Conservation (phyloP, 2,329 filamentous ascomycete genomes). For the Leptosphaerulina australis region DNA sequence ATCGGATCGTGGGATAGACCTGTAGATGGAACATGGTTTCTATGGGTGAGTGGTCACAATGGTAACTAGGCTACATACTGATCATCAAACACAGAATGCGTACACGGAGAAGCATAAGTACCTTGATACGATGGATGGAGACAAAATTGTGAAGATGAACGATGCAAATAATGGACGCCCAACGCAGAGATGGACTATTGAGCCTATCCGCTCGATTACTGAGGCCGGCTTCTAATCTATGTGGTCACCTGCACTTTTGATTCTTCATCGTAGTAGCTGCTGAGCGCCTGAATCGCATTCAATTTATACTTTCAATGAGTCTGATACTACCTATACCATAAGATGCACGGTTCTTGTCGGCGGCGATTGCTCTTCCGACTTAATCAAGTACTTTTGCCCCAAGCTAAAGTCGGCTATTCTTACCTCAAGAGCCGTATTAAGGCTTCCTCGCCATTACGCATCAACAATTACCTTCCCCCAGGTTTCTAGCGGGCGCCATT, state of each 20-base stretch:
- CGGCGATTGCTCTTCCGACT: neutral
- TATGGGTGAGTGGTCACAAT: constrained; percentile 1
- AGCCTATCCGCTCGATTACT: constrained; percentile 23
- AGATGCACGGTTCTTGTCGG: neutral
- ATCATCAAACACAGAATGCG: constrained; percentile 18
- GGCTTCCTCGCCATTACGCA: constrained; percentile 4
- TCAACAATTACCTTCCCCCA: constrained; percentile 12
- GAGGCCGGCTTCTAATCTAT: constrained; percentile 22
- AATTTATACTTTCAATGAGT: neutral
- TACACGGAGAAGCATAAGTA: constrained; percentile 20
- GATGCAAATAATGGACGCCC: constrained; percentile 20
- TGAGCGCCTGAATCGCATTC: constrained; percentile 6
- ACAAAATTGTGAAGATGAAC: constrained; percentile 22
- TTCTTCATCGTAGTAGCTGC: neutral
- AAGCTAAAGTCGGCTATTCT: constrained; percentile 5
- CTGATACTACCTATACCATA: constrained; percentile 1
- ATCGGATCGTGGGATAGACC: constrained; percentile 24
- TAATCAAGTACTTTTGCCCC: neutral
- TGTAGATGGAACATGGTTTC: constrained; percentile 28
- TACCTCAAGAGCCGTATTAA: constrained; percentile 9
- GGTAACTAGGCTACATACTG: neutral
- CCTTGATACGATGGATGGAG: constrained; percentile 28
- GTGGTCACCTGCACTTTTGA: constrained; percentile 4
- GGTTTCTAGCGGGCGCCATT: constrained; percentile 17
- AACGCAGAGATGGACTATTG: constrained; percentile 32